Evolutionary conservation across 179 eudicot species (phyloP).

Genomic region (Kewa caespitosa): DNA sequence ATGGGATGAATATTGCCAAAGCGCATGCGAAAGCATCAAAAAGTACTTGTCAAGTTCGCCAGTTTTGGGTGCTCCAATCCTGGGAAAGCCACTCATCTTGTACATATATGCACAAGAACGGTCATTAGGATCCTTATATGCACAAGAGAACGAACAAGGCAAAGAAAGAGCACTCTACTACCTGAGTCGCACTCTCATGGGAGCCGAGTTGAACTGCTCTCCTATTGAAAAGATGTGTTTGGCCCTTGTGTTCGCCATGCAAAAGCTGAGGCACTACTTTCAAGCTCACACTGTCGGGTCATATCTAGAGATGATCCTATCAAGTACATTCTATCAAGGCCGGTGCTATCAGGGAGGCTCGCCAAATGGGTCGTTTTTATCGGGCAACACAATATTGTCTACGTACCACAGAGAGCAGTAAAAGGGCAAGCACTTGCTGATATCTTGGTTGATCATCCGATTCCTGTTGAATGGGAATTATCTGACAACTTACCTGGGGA

Average conservation of each 20-base stretch:
- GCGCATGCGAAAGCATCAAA: too few relatives aligned
- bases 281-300: background rate
- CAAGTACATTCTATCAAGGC: background rate
- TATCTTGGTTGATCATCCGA: constrained; percentile 2
- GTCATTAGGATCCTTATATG: background rate
- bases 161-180: constrained; percentile 6
- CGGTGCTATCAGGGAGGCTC: background rate
- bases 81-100: background rate
- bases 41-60: background rate
- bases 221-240: background rate
- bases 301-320: background rate
- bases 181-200: background rate
- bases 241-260: background rate
- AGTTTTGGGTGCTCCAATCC: background rate
- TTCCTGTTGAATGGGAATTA: background rate
- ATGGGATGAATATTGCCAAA: background rate
- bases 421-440: constrained; percentile 14
- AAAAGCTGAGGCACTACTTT: background rate
- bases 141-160: background rate
- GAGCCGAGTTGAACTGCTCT: background rate
- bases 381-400: background rate
- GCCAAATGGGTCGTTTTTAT: background rate
- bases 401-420: background rate
- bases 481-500: background rate
- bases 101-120: background rate